Evolutionary conservation across 2,329 filamentous ascomycete genomes (phyloP), one percentile per base, ranked within the genome.

Genomic region (Xylariaceae sp.): DNA sequence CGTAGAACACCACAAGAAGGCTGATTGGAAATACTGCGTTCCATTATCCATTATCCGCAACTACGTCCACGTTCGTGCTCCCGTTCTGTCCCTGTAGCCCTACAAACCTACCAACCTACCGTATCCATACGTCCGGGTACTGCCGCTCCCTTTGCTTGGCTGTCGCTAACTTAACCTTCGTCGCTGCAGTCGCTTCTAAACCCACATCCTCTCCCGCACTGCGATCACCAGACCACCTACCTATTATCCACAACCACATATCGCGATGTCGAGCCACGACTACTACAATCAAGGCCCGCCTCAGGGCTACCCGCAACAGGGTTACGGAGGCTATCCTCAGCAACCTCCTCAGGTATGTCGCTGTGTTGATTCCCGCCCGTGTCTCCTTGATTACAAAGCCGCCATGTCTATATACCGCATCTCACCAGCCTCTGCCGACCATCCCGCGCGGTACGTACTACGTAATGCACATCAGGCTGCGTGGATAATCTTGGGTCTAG

Each of bases 331-430:
- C 48, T 71, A 73, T 52, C 73, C 73, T 49, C 72, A 74, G 58
- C 72, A 74, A 51, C 74, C 74, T 61, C 74, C 69, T 37, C 72
- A 70, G 63, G 74, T 76, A 66, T 61, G 73, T 69, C 29, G 49
- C 47, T 40, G 42, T 49, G 26, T 29, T 36, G 21, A 22, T 30
- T 36, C 8, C 37, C 50, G 2, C 16, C 6, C 26, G 18, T 36
- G 40, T 52, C 32, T 55, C 50, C 47, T 53, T 36, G 44, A 58
- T 57, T 32, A 32, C 49, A 47, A 41, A 46, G 22, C 47, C 41
- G 37, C 51, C 45, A 47, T 44, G 16, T 47, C n/a, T 44, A 29
- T 39, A 30, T 29, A 47, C 48, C 54, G 51, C 32, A 34, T 42
- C n/a, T 56, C 47, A 51, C 34, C 42, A 22, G 47, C 29, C 1